These are phyloP conservation scores for Scheffersomyces quercinus DNA, from an alignment of 1,139 yeast species.

Conservation along the genomic window DNA sequence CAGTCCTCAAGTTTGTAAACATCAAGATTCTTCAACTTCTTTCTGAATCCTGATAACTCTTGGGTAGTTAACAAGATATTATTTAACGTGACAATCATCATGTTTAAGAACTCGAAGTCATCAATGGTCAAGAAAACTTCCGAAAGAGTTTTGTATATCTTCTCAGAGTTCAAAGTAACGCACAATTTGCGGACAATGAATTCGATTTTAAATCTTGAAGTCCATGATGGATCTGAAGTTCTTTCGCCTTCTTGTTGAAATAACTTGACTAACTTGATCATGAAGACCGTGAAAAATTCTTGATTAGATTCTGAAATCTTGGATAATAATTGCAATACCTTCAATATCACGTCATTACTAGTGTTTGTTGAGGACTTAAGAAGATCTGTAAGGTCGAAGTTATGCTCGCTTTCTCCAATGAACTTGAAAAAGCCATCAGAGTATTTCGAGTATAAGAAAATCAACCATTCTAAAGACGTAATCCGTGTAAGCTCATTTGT, in stretches of 20 bases:
- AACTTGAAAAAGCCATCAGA: slow-evolving; percentile 61
- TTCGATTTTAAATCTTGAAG: slow-evolving; percentile 65
- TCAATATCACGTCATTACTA: slow-evolving; percentile 79
- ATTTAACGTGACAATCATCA: slow-evolving; percentile 84
- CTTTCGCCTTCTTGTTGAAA: slow-evolving; percentile 55
- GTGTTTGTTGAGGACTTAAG: slow-evolving; percentile 83
- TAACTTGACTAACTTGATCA: slow-evolving; percentile 66
- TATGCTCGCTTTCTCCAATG: slow-evolving; percentile 21
- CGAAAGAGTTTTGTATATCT: slow-evolving; percentile 80
- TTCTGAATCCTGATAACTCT: slow-evolving; percentile 71
- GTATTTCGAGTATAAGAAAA: slow-evolving; percentile 74
- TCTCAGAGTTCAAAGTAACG: slow-evolving; percentile 75
- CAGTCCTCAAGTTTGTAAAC: slow-evolving; percentile 60
- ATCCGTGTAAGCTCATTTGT: slow-evolving; percentile 76
- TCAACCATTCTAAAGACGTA: slow-evolving; percentile 89
- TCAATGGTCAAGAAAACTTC: slow-evolving; percentile 62
- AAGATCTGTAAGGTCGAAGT: slow-evolving; percentile 68
- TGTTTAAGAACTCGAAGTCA: slow-evolving; percentile 69
- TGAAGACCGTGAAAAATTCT: slow-evolving; percentile 73
- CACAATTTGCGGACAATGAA: slow-evolving; percentile 84
- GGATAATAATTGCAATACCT: slow-evolving; percentile 74
- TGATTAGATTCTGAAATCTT: slow-evolving; percentile 82
- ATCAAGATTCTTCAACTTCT: slow-evolving; percentile 55
- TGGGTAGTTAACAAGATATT: slow-evolving; percentile 88
- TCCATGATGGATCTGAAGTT: slow-evolving; percentile 4